Base-by-base conservation (phyloP, 768 basidiomycete species). In the Mycena haematopus region DNA sequence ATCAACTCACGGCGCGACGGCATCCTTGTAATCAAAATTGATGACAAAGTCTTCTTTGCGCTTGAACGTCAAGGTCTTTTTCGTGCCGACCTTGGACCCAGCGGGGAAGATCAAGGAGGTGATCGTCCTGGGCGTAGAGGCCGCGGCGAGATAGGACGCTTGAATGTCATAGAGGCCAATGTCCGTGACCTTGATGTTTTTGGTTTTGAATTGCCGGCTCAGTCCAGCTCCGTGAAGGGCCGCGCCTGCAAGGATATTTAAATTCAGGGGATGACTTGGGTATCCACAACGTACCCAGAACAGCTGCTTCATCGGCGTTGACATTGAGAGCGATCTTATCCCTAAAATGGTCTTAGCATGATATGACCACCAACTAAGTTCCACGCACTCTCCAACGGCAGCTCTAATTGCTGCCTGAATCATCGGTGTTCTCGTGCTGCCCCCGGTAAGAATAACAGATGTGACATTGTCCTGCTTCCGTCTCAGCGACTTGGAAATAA, bases 251-350 rank as follows among this genome's bases (percentile, higher is more conserved):
- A 29, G 6, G 21, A 46, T 0, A 9, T 47, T 53, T 2, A 53
- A 35, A 60, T 5, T 1, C 21, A 13, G 15, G 29, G 6, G 17
- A 25, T 19, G 17, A n/a, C 17, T 14, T 7, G 11, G 8, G 19
- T 4, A 6, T 19, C 15, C 3, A 7, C n/a, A 15, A 19, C 49
- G n/a, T 33, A 54, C 90, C 87, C 80, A 99, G 84, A 21, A 98
- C 96, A 25, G 91, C 92, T 0, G 95, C 93, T 77, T 99, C 97
- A 72, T 99, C 97, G 0, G 96, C 90, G 73, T 99, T 99, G 63
- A 99, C 93, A 68, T 98, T 99, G 71, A 90, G 82, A 6, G 96
- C 93, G 60, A 99, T 90, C 75, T 92, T 93, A 55, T 89, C 85
- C 50, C 88, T 91, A 9, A 8, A 54, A 17, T 25, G 24, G 46